Percentiles rank a stretch among this genome's conserved stretches.
These are phyloP conservation scores for Lecanicillium sp. DNA, from an alignment of 2,329 filamentous ascomycete species.

Conservation along the genomic window DNA sequence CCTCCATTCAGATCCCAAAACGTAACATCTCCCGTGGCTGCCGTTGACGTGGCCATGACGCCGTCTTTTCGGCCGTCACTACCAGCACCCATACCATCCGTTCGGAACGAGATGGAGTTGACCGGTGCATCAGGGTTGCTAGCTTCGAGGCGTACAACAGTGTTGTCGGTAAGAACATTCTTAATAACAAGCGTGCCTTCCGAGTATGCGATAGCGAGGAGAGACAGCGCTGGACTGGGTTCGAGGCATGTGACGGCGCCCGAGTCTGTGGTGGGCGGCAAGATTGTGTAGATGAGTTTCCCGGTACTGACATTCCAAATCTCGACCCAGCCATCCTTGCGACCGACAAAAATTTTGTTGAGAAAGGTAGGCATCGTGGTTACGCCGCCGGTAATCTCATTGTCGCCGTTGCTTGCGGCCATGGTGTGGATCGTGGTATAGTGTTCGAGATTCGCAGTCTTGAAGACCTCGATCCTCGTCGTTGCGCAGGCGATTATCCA, in stretches of 20 bases:
- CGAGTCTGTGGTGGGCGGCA: slow-evolving; percentile 62
- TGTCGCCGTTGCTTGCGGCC: slow-evolving; percentile 47
- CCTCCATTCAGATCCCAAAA: slow-evolving; percentile 94
- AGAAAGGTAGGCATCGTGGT: slow-evolving; percentile 89
- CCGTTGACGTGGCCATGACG: slow-evolving; percentile 87
- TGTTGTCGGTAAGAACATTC: slow-evolving; percentile 71
- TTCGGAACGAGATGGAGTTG: slow-evolving; percentile 81
- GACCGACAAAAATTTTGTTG: slow-evolving; percentile 90
- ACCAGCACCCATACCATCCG: slow-evolving; percentile 79
- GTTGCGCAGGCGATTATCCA: slow-evolving; percentile 80
- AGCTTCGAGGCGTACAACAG: slow-evolving; percentile 60
- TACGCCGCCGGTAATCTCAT: slow-evolving; percentile 67
- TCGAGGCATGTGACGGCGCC: slow-evolving; percentile 83
- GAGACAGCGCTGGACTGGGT: slow-evolving; percentile 72
- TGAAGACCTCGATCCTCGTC: slow-evolving; percentile 83
- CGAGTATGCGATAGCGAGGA: slow-evolving; percentile 82
- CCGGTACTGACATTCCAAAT: slow-evolving; percentile 96
- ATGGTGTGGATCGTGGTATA: slow-evolving; percentile 73
- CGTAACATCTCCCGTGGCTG: slow-evolving; percentile 75
- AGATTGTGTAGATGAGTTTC: slow-evolving; percentile 83
- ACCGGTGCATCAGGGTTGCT: slow-evolving; percentile 58
- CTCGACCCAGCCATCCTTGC: slow-evolving; percentile 81
- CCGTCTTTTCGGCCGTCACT: slow-evolving; percentile 78
- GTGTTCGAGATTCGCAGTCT: slow-evolving; percentile 71
- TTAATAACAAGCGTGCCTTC: slow-evolving; percentile 72